These are phyloP conservation scores for Fusarium sp. DNA, from an alignment of 2,329 filamentous ascomycete genomes.

Conservation along the genomic window DNA sequence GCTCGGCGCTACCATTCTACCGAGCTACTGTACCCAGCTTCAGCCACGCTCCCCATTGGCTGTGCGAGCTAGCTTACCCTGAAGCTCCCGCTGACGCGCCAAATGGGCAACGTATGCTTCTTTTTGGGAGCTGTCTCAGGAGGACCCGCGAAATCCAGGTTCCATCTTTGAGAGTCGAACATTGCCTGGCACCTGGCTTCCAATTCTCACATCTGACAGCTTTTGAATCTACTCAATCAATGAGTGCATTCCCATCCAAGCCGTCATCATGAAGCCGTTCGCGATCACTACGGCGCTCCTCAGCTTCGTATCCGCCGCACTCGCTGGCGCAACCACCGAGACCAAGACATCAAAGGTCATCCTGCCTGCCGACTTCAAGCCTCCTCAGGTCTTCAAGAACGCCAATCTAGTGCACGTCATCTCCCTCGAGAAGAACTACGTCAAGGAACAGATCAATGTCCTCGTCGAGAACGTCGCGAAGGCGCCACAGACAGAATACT, in stretches of 20 bases:
- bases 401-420: constrained; percentile 88
- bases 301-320: constrained; percentile 64
- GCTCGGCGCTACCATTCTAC: constrained; percentile 42
- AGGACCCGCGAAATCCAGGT: constrained; percentile 40
- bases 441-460: constrained; percentile 92
- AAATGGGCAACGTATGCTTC: constrained; percentile 54
- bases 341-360: constrained; percentile 67
- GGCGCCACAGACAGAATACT: constrained; percentile 88
- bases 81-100: constrained; percentile 45
- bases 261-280: constrained; percentile 55
- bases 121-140: constrained; percentile 49
- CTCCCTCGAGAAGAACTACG: constrained; percentile 93
- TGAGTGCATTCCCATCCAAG: constrained; percentile 46
- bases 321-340: constrained; percentile 53
- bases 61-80: constrained; percentile 38
- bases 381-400: constrained; percentile 93
- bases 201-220: constrained; percentile 25
- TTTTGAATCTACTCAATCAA: constrained; percentile 48
- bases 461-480: constrained; percentile 87
- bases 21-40: constrained; percentile 14
- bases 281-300: constrained; percentile 67
- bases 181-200: constrained; percentile 9
- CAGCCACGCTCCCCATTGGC: constrained; percentile 43
- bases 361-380: constrained; percentile 77
- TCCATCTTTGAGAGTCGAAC: constrained; percentile 36